phyloP scores from a whole-genome alignment of 352 stramenopile species.

The Albugo candida region DNA sequence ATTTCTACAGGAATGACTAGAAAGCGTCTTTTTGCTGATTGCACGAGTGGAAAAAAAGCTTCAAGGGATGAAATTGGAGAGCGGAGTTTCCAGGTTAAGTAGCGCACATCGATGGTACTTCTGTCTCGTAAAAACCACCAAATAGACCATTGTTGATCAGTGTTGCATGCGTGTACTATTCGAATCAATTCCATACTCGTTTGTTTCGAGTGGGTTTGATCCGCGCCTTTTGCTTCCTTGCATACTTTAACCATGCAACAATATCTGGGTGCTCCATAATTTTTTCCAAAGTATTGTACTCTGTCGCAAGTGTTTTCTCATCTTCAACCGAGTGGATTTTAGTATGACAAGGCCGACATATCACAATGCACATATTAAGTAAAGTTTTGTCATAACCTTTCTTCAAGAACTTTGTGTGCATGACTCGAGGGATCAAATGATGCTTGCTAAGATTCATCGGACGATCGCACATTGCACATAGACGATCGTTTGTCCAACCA shows the following conservation, averaged over 20 bases:
- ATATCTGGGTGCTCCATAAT: slow-evolving; percentile 79
- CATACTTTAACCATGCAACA: slow-evolving; percentile 77
- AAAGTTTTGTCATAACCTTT: slow-evolving; percentile 57
- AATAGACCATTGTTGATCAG: too few species aligned
- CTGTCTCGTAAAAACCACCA: too few species aligned
- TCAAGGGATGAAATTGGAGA: too few species aligned
- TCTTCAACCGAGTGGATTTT: slow-evolving; percentile 80
- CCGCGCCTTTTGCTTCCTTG: slow-evolving; percentile 72
- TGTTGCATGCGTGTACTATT: too few species aligned
- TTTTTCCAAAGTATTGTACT: slow-evolving; percentile 85
- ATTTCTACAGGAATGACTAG: too few species aligned
- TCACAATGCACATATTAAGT: slow-evolving; percentile 71
- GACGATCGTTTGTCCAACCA: slow-evolving; percentile 15
- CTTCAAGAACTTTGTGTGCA: slow-evolving; percentile 56
- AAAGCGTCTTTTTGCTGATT: too few species aligned
- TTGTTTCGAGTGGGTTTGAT: slow-evolving; percentile 33
- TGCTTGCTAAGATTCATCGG: slow-evolving; percentile 83
- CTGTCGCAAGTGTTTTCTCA: slow-evolving; percentile 75
- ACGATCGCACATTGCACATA: slow-evolving; percentile 83
- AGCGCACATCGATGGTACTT: too few species aligned
- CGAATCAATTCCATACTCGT: not conserved
- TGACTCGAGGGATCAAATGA: slow-evolving; percentile 83
- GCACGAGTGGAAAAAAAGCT: too few species aligned
- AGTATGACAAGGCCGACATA: slow-evolving; percentile 85
- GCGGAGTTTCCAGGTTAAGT: too few species aligned